Base-by-base conservation (phyloP, 176 grass and related monocot species). In the Panicum miliaceum region DNA sequence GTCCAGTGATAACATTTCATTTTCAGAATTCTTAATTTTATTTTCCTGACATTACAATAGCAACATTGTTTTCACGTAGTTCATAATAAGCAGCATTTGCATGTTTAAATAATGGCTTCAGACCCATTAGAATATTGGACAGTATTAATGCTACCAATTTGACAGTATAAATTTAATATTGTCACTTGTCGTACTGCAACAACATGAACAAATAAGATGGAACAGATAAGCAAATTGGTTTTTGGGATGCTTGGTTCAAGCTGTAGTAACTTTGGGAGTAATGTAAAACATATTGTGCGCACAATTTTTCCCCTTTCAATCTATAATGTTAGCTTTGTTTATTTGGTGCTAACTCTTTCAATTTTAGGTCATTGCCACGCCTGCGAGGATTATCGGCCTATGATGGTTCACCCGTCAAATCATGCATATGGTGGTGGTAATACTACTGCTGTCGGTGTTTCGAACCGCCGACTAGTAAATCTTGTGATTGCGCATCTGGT, bases 371-470 rank as follows among this genome's bases (percentile, higher is more conserved):
- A 70, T 45, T 70, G 65, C 36, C 36, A 68, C 4, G 36, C 65
- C 65, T 68, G 65, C 1, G 3, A 67, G 35, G 18, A 22, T 12
- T 43, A 69, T 69, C 37, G 20, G 8, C 38, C 66, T 69, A 69
- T 6, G 11, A 70, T 70, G 67, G 22, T 70, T 45, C 67, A 70
- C 22, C 67, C 67, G 12, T 70, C 67, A 70, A 70, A 38, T 25
- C 40, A 11, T 45, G 37, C 40, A 25, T 45, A 70, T 0, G 67
- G 67, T 25, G 67, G 67, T 43, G 67, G 67, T 14, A 70, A 70
- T 70, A 70, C 67, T 14, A 70, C 10, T 4, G 38, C 4, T 23
- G 45, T 70, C 4, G 40, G 45, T n/a, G n/a, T n/a, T n/a, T n/a
- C n/a, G n/a, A n/a, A n/a, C n/a, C n/a, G n/a, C n/a, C n/a, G n/a